Conservation (phyloP, 306 rosid genomes). For the Carpinus fangiana region DNA sequence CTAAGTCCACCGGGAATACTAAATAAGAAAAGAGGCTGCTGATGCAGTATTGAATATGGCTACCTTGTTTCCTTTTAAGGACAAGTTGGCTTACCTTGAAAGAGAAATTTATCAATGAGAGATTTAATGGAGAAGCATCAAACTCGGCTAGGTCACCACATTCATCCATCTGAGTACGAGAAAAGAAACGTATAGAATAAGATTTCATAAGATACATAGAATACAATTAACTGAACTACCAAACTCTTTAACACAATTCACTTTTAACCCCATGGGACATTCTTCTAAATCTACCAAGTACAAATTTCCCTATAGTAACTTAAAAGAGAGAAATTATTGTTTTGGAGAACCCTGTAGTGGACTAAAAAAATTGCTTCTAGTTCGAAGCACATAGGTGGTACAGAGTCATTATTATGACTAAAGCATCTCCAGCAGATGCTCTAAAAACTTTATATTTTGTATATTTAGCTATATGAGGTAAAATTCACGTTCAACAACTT, state of each 20-base stretch:
- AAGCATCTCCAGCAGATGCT: too few species aligned
- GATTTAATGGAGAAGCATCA: conserved; percentile 1
- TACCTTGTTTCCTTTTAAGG: not conserved
- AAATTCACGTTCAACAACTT: too few species aligned
- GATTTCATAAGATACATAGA: not conserved
- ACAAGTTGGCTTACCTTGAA: conserved; percentile 1
- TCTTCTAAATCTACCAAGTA: not conserved
- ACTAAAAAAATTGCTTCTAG: not conserved
- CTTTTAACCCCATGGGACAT: conserved; percentile 5
- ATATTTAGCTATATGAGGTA: too few species aligned
- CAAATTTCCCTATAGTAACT: not conserved
- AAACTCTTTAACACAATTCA: not conserved
- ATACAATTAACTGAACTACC: not conserved
- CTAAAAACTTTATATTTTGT: too few species aligned
- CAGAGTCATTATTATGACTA: not conserved
- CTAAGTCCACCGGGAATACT: not conserved
- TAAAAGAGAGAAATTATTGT: not conserved
- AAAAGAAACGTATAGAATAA: not conserved
- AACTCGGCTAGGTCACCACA: conserved; percentile 15
- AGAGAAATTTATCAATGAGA: conserved; percentile 5
- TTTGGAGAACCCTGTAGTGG: not conserved
- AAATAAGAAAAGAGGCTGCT: not conserved
- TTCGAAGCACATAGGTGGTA: not conserved
- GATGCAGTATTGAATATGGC: not conserved
- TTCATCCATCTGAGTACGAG: conserved; percentile 4